These are phyloP conservation scores for Austroboletus festivus DNA, from an alignment of 768 basidiomycete genomes.

Conservation along the genomic window DNA sequence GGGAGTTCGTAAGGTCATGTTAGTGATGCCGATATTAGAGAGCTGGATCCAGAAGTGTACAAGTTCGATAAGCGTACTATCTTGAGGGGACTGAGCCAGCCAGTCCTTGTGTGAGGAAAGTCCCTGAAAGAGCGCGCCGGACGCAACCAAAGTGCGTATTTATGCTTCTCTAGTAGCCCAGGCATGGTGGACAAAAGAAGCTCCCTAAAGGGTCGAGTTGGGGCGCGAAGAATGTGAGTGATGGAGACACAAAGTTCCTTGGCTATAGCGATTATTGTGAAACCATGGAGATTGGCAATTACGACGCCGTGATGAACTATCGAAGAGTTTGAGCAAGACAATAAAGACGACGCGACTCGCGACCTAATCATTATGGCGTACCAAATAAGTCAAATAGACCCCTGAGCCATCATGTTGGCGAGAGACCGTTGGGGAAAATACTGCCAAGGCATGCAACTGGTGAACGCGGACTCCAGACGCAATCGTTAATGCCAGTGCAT, in stretches of 20 bases:
- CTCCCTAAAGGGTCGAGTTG: constrained; percentile 2
- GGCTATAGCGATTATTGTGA: constrained; percentile 26
- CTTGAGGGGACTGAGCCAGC: constrained; percentile 29
- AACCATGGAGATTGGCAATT: constrained; percentile 26
- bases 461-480: too few relatives aligned
- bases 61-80: constrained; percentile 11
- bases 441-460: background rate
- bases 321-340: constrained; percentile 19
- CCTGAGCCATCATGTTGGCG: constrained; percentile 1
- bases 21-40: constrained; percentile 16
- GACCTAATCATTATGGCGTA: constrained; percentile 1
- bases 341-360: too few relatives aligned
- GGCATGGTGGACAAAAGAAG: constrained; percentile 21
- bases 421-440: too few relatives aligned
- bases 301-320: background rate
- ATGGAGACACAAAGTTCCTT: constrained; percentile 17
- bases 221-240: constrained; percentile 17
- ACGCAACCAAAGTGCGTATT: constrained; percentile 13
- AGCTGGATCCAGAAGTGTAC: constrained; percentile 12
- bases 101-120: constrained; percentile 23
- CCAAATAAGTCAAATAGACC: constrained; percentile 8
- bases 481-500: too few relatives aligned
- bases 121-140: constrained; percentile 7
- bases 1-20: constrained; percentile 28
- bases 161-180: constrained; percentile 13